Evolutionary conservation across 139 green algal genomes (phyloP).

Genomic region (Nannochloris sp.): DNA sequence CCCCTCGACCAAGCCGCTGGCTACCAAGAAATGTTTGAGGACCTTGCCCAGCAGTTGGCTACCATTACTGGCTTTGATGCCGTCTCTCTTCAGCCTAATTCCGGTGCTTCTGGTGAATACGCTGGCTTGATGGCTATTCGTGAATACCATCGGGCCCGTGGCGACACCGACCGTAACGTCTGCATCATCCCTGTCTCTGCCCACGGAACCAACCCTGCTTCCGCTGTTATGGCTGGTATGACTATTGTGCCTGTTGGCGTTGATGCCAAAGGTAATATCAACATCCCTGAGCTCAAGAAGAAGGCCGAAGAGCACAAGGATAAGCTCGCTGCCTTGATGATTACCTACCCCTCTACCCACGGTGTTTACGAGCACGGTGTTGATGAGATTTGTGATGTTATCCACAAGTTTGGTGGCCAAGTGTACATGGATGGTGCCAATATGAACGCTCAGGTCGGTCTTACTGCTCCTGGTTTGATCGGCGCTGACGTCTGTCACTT

Average conservation of each 20-base stretch:
- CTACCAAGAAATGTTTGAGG: conserved; percentile 93
- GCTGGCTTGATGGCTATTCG: conserved; percentile 98
- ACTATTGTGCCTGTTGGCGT: conserved; percentile 83
- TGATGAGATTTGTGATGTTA: conserved; percentile 92
- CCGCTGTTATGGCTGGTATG: conserved; percentile 96
- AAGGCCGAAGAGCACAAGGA: conserved; percentile 83
- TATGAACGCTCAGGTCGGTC: conserved; percentile 98
- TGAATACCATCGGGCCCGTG: conserved; percentile 81
- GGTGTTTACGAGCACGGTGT: conserved; percentile 98
- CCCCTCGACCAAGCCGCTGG: conserved; percentile 82
- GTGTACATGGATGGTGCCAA: conserved; percentile 99
- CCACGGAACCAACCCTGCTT: conserved; percentile 97
- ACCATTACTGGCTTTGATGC: conserved; percentile 97
- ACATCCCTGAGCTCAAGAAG: conserved; percentile 83
- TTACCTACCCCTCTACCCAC: conserved; percentile 98
- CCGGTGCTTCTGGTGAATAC: conserved; percentile 93
- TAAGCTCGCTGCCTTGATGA: conserved; percentile 96
- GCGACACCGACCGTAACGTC: conserved; percentile 83
- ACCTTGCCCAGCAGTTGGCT: conserved; percentile 85
- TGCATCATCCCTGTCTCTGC: conserved; percentile 98
- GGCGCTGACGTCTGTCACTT: conserved; percentile 99
- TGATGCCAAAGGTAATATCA: conserved; percentile 84
- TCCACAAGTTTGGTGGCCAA: conserved; percentile 86
- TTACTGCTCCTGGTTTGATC: conserved; percentile 95
- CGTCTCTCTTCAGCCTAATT: conserved; percentile 97